Evolutionary conservation across 176 grass and related monocot genomes (phyloP).

Genomic region (Ampelocalamus luodianensis): DNA sequence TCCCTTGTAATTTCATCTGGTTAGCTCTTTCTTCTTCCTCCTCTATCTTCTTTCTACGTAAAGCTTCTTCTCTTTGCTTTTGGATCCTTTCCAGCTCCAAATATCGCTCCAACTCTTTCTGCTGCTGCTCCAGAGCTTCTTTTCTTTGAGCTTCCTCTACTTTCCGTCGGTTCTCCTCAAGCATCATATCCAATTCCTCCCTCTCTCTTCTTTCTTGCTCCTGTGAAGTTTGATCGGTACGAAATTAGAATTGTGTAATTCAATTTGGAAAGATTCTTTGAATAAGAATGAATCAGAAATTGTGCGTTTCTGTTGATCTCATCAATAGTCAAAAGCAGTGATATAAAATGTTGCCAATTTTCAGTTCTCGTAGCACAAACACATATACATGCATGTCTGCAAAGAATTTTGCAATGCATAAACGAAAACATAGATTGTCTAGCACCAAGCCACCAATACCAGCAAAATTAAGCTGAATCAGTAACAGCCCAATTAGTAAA

Average conservation of each 20-base stretch:
- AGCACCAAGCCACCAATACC: not conserved
- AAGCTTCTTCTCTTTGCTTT: conserved; percentile 87
- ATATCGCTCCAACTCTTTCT: conserved; percentile 88
- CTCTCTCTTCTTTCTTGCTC: conserved; percentile 90
- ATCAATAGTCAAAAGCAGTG: not conserved
- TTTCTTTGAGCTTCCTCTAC: conserved; percentile 90
- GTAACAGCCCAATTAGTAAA: too few species aligned
- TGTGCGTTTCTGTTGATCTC: not conserved
- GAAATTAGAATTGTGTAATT: conserved; percentile 4
- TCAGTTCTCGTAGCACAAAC: not conserved
- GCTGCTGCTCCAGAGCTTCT: conserved; percentile 71
- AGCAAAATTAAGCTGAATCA: too few species aligned
- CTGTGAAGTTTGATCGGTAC: conserved; percentile 39
- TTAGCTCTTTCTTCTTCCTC: conserved; percentile 81
- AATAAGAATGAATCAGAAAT: conserved; percentile 14
- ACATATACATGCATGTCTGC: not conserved
- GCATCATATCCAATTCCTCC: conserved; percentile 93
- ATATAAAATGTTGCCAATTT: not conserved
- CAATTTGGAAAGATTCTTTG: not conserved
- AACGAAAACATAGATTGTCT: not conserved
- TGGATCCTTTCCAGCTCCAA: conserved; percentile 86
- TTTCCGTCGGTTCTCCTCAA: conserved; percentile 81
- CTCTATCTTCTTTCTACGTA: conserved; percentile 83
- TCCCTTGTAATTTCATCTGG: conserved; percentile 71
- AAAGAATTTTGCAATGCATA: not conserved